Conservation (phyloP, 2,329 filamentous ascomycete species). For the Penicillium sp. region DNA sequence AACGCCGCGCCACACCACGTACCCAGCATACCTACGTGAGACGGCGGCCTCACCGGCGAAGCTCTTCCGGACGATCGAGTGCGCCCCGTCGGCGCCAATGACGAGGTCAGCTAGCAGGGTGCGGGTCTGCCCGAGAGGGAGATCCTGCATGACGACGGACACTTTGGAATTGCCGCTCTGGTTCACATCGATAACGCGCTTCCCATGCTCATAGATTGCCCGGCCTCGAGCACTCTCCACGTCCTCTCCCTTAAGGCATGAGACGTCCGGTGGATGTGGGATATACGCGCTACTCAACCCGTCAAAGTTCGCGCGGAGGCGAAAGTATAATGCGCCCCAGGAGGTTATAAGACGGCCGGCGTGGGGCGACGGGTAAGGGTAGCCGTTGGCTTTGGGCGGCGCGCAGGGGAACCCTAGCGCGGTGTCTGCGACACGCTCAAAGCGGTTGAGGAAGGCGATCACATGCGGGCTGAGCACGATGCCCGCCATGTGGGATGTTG, state of each 20-base stretch:
- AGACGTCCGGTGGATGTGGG: not conserved
- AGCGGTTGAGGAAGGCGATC: not conserved
- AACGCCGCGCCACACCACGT: not conserved
- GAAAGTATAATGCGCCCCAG: not conserved
- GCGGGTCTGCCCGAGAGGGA: not conserved
- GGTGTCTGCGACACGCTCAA: not conserved
- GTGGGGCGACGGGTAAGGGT: not conserved
- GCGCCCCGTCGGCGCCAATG: not conserved
- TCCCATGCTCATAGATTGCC: not conserved
- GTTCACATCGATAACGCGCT: not conserved
- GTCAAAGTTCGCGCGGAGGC: not conserved
- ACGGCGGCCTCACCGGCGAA: not conserved
- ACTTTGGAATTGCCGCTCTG: not conserved
- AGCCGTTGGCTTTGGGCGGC: not conserved
- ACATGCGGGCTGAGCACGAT: not conserved
- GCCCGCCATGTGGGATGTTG: not conserved
- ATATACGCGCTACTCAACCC: not conserved
- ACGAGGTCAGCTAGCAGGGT: not conserved
- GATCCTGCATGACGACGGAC: not conserved
- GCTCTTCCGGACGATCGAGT: not conserved
- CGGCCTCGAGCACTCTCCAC: not conserved
- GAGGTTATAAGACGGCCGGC: not conserved
- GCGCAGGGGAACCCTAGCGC: not conserved
- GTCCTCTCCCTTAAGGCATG: not conserved
- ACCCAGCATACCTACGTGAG: not conserved